These are phyloP conservation scores for Polytrichum formosum DNA, from an alignment of 225 moss, liverwort and hornwort genomes.

Conservation along the genomic window DNA sequence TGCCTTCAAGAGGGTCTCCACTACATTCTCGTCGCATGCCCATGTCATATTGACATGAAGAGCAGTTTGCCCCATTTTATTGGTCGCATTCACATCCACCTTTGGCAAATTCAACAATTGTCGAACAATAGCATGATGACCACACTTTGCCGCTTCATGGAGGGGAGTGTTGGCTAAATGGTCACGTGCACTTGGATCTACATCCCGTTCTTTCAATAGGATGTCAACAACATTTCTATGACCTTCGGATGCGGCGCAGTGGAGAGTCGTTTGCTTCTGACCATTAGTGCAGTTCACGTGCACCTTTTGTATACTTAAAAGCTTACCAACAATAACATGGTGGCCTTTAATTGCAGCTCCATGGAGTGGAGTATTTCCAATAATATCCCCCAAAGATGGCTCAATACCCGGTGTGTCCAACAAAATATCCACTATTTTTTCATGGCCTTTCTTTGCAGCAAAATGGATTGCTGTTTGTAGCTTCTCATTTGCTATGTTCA, in stretches of 20 bases:
- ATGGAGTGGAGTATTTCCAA: not conserved
- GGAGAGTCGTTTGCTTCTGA: not conserved
- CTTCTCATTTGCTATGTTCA: not conserved
- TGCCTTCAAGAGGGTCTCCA: not conserved
- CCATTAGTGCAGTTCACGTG: not conserved
- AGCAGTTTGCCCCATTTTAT: not conserved
- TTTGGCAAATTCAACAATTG: not conserved
- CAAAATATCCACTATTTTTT: not conserved
- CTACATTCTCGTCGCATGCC: too few relatives aligned
- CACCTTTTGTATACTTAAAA: not conserved
- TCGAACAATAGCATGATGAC: not conserved
- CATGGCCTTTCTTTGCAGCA: not conserved
- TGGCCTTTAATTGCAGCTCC: not conserved
- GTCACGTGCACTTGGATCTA: not conserved
- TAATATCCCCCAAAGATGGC: not conserved
- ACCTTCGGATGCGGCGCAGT: not conserved
- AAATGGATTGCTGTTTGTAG: not conserved
- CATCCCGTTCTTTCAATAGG: not conserved
- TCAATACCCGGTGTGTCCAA: not conserved
- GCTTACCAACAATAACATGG: not conserved
- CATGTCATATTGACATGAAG: not conserved
- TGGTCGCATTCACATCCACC: slow-evolving; percentile 5
- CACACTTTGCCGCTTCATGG: not conserved
- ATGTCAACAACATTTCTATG: not conserved
- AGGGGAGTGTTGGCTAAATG: not conserved